Evolutionary conservation across 108 stramenopile species (phyloP).

Genomic region (Skeletonema tropicum): DNA sequence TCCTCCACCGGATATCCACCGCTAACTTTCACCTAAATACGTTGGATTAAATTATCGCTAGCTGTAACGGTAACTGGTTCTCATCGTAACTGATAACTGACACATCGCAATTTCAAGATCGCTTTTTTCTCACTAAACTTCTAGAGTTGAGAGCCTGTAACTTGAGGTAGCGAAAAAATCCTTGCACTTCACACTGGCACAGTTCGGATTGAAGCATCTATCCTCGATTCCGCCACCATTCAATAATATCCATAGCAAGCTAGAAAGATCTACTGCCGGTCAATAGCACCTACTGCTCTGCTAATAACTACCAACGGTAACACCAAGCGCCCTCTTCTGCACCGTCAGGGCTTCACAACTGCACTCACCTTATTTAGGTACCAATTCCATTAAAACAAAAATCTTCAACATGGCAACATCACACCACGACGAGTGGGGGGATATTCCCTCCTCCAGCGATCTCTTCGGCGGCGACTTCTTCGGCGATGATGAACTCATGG

Average conservation of each 20-base stretch:
- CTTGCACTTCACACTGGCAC: neutral
- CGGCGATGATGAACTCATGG: constrained; percentile 78
- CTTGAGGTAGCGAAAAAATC: neutral
- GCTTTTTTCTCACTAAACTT: neutral
- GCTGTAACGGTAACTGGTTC: neutral
- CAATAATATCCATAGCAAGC: too few species aligned
- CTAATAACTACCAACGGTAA: neutral
- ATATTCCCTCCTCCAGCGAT: constrained; percentile 58
- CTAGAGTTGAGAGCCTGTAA: neutral
- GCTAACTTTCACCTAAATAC: neutral
- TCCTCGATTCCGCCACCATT: too few species aligned
- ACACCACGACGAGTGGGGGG: constrained; percentile 27
- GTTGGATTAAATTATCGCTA: neutral
- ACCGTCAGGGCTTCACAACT: constrained; percentile 5
- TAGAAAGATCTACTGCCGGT: too few species aligned
- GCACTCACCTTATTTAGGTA: constrained; percentile 17
- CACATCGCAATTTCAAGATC: neutral
- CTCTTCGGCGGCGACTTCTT: constrained; percentile 83
- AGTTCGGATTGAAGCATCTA: neutral
- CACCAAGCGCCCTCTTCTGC: neutral
- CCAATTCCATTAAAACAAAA: constrained; percentile 11
- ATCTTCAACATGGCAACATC: neutral
- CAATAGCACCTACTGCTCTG: neutral
- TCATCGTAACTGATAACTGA: neutral
- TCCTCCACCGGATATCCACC: neutral